Percentiles rank a stretch among this genome's conserved stretches.
Conservation (phyloP, 441 rosid genomes). For the Adansonia rubrostipa region DNA sequence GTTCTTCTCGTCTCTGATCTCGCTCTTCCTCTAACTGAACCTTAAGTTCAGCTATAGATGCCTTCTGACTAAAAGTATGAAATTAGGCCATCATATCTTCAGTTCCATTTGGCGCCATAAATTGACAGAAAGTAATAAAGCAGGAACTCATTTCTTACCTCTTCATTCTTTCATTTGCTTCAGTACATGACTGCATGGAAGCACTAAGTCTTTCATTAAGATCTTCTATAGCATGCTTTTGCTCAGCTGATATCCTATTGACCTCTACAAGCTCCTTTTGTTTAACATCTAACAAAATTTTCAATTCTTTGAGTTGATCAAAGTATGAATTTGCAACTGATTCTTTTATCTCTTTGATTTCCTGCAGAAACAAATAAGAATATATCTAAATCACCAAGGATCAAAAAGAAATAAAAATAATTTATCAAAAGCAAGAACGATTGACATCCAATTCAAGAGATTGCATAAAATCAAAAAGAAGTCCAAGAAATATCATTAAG, state of each 20-base stretch:
- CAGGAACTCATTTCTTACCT: constrained; percentile 48
- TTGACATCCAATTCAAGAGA: neutral
- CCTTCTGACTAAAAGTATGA: constrained; percentile 69
- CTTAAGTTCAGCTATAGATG: constrained; percentile 72
- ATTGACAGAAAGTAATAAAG: neutral
- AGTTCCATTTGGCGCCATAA: neutral
- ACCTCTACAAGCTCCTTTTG: constrained; percentile 65
- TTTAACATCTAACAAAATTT: constrained; percentile 51
- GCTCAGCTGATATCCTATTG: constrained; percentile 69
- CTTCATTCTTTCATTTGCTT: constrained; percentile 82
- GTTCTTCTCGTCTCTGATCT: constrained; percentile 80
- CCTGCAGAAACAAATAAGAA: constrained; percentile 51
- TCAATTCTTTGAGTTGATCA: constrained; percentile 59
- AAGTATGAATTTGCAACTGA: constrained; percentile 53
- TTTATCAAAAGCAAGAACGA: neutral
- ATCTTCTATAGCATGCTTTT: constrained; percentile 77
- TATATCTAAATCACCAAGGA: constrained; percentile 5
- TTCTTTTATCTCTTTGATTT: constrained; percentile 67
- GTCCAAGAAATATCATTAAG: neutral
- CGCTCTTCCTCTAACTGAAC: constrained; percentile 77
- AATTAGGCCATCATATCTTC: constrained; percentile 22
- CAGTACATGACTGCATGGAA: constrained; percentile 81
- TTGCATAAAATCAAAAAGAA: neutral
- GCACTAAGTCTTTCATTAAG: constrained; percentile 74
- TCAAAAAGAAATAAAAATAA: neutral